phyloP scores from a whole-genome alignment of 306 rosid genomes.

The Sphenostylis stenocarpa region DNA sequence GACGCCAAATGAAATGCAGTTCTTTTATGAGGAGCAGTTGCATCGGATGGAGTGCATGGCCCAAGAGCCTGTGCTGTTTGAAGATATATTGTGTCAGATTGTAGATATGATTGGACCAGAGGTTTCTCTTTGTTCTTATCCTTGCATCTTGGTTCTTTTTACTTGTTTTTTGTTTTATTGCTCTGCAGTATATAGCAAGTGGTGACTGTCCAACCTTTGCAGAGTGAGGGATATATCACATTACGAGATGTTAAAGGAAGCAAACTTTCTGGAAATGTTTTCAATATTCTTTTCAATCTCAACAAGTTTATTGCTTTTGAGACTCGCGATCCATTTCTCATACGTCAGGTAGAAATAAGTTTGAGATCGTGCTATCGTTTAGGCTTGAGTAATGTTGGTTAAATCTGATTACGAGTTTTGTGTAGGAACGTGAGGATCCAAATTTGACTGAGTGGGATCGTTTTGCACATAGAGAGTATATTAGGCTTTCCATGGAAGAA shows the following conservation, averaged over 20 bases:
- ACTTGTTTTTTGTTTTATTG: constrained; percentile 24
- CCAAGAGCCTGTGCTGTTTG: constrained; percentile 97
- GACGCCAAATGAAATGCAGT: constrained; percentile 89
- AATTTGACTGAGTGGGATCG: constrained; percentile 99
- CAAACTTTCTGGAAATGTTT: constrained; percentile 93
- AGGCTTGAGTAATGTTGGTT: constrained; percentile 23
- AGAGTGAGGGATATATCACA: constrained; percentile 76
- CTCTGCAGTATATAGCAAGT: constrained; percentile 3
- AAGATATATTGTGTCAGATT: constrained; percentile 95
- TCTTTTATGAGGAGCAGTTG: constrained; percentile 98
- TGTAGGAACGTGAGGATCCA: constrained; percentile 98
- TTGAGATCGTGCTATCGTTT: constrained; percentile 20
- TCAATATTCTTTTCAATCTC: constrained; percentile 96
- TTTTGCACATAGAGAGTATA: constrained; percentile 97
- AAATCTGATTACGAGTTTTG: constrained; percentile 38
- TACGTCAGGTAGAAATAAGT: constrained; percentile 77
- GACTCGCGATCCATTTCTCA: constrained; percentile 96
- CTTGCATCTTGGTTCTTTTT: neutral
- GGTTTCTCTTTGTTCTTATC: constrained; percentile 56
- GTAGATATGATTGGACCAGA: constrained; percentile 98
- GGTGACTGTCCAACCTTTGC: constrained; percentile 42
- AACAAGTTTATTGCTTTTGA: constrained; percentile 97
- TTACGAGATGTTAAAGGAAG: constrained; percentile 85
- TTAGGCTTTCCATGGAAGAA: constrained; percentile 99
- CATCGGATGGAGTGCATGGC: constrained; percentile 99